Base-by-base conservation (phyloP, 805 yeast genomes). In the Saccharomycopsis synnaedendra region DNA sequence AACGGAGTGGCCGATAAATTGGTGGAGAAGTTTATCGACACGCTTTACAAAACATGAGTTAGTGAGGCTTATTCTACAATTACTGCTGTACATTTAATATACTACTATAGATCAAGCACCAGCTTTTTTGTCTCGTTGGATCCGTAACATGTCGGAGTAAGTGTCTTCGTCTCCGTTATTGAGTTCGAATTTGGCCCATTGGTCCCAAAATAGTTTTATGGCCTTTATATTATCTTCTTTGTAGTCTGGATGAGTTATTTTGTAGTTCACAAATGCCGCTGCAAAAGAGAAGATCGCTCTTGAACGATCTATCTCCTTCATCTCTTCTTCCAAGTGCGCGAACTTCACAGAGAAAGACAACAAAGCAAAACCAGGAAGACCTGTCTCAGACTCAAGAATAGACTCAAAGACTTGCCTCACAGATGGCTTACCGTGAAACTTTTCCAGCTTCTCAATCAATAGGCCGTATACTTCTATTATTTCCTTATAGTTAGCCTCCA, bases 1-100 rank as follows among this genome's bases (percentile, higher is more conserved):
- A 74, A 80, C 0, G 93, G 95, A 3, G 79, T 93, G 9, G 96
- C 88, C 7, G 95, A 84, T 50, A 71, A 74, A 48, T 64, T 90
- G 7, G 83, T 90, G 39, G 82, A 75, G 9, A 89, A 84, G 0
- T 90, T 90, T 60, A 65, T 93, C 31, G 96, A 93, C 60, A 71
- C 85, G 5, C 60, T 93, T 41, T 90, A 87, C 63, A 83, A 86
- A 34, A 43, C 35, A 4, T 45, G 36, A 39, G 28, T 39, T 41
- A 9, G 19, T 8, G 8, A 41, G 9, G 19, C 41, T 29, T 29
- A 39, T 10, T 10, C n/a, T 34, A 10, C 37, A 34, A 38, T 11
- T 9, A 11, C 11, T 38, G 41, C 11, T 38, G 27, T 9, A n/a
- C 8, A 7, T 38, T 9, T 38, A 34, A 7, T 9, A 9, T 11